These are phyloP conservation scores for Rutstroemia sp. DNA, from an alignment of 2,329 filamentous ascomycete genomes.

Conservation along the genomic window DNA sequence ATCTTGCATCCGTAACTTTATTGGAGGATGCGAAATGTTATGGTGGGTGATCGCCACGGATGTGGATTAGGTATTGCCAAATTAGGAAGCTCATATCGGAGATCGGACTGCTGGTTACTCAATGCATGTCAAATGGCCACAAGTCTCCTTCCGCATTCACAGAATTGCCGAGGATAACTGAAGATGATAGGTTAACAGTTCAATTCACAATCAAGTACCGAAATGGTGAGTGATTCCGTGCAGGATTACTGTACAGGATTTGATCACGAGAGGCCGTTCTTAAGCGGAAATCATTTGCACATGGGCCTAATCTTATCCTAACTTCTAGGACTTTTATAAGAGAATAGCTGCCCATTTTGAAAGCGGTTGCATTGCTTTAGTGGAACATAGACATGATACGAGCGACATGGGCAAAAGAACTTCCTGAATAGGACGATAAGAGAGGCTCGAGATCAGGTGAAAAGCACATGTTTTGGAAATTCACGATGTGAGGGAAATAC, in stretches of 20 bases:
- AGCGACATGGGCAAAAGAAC: not conserved
- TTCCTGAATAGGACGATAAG: not conserved
- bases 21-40: not conserved
- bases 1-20: not conserved
- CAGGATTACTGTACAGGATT: too few species aligned
- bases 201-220: not conserved
- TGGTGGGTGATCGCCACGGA: slow-evolving; percentile 1
- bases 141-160: not conserved
- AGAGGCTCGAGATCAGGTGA: not conserved
- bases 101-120: not conserved
- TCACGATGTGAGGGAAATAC: too few species aligned
- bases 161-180: not conserved
- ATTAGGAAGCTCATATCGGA: slow-evolving; percentile 5
- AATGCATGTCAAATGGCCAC: not conserved
- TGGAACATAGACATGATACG: too few species aligned
- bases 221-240: not conserved
- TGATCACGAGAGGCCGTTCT: too few species aligned
- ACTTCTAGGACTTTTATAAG: not conserved
- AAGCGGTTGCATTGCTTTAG: too few species aligned
- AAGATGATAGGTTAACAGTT: not conserved
- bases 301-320: not conserved
- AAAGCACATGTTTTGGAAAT: not conserved
- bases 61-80: not conserved
- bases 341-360: too few species aligned
- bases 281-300: not conserved